Percentiles rank a stretch among this genome's conserved stretches.
Conservation (phyloP, 2,329 filamentous ascomycete genomes). For the Diaporthe nobilis region DNA sequence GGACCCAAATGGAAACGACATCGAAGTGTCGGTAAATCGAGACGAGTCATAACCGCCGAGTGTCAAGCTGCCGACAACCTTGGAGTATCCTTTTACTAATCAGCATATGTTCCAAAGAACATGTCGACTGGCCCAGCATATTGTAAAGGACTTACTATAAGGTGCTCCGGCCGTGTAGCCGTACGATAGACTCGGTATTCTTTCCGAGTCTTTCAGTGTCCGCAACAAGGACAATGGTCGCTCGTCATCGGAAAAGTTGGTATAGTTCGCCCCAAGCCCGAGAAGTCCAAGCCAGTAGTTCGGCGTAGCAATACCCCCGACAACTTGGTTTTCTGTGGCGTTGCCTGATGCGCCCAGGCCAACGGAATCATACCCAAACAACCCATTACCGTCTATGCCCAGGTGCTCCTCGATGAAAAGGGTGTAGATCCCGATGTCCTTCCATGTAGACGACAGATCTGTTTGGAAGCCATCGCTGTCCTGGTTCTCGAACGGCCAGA, state of each 20-base stretch:
- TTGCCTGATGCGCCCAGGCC: conserved; percentile 6
- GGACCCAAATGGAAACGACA: conserved; percentile 12
- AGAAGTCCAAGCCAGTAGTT: conserved; percentile 19
- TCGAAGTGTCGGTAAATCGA: conserved; percentile 6
- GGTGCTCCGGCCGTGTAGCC: conserved; percentile 27
- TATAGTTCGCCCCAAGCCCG: conserved; percentile 25
- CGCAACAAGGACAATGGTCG: conserved; percentile 16
- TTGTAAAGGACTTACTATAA: background rate
- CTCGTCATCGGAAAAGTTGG: conserved; percentile 17
- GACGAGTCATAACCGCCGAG: conserved; percentile 21
- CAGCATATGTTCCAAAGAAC: background rate
- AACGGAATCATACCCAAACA: conserved; percentile 16
- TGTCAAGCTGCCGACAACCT: conserved; percentile 16
- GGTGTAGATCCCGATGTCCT: background rate
- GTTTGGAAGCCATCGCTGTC: conserved; percentile 10
- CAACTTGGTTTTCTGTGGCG: background rate
- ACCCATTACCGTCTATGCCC: conserved; percentile 11
- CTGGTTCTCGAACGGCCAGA: conserved; percentile 25
- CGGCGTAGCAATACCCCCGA: background rate
- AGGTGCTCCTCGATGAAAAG: conserved; percentile 22
- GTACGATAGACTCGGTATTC: conserved; percentile 15
- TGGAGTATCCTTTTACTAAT: conserved; percentile 8
- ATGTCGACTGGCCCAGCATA: background rate
- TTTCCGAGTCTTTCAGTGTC: conserved; percentile 18
- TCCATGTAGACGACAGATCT: background rate